Conservation (phyloP, 345 rosid genomes). For the Populus nigra region DNA sequence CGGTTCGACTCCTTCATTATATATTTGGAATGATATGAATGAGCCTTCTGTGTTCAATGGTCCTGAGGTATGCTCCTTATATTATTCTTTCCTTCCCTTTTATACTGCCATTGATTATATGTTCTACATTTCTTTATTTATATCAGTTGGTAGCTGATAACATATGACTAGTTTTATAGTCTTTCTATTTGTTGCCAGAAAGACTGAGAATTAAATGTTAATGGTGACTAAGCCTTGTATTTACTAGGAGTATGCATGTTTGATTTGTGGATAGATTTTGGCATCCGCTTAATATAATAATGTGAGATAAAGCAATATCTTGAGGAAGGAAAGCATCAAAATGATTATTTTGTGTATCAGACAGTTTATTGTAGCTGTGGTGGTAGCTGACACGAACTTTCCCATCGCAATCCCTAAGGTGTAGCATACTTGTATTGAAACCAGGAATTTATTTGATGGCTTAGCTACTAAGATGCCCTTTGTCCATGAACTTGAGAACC, state of each 20-base stretch:
- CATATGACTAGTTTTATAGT: not conserved
- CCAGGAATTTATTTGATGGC: not conserved
- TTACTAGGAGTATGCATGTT: not conserved
- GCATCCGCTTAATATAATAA: not conserved
- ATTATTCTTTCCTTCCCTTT: not conserved
- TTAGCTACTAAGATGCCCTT: not conserved
- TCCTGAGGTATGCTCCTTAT: constrained; percentile 73
- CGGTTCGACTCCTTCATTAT: constrained; percentile 87
- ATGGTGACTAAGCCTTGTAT: not conserved
- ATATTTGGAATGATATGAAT: constrained; percentile 99
- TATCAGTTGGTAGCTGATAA: not conserved
- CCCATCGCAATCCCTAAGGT: not conserved
- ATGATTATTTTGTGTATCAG: no score
- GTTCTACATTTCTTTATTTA: not conserved
- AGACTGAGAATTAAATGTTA: not conserved
- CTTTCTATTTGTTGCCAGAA: not conserved
- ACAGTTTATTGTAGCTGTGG: no score
- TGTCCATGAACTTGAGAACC: not conserved
- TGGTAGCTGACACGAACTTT: no score
- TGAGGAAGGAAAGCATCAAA: not conserved
- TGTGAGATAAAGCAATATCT: not conserved
- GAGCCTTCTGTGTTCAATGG: constrained; percentile 99
- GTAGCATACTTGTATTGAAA: not conserved
- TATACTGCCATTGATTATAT: not conserved
- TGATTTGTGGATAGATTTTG: not conserved